phyloP scores from a whole-genome alignment of 495 filamentous ascomycete genomes.

The Aspergillus incahuasiensis region DNA sequence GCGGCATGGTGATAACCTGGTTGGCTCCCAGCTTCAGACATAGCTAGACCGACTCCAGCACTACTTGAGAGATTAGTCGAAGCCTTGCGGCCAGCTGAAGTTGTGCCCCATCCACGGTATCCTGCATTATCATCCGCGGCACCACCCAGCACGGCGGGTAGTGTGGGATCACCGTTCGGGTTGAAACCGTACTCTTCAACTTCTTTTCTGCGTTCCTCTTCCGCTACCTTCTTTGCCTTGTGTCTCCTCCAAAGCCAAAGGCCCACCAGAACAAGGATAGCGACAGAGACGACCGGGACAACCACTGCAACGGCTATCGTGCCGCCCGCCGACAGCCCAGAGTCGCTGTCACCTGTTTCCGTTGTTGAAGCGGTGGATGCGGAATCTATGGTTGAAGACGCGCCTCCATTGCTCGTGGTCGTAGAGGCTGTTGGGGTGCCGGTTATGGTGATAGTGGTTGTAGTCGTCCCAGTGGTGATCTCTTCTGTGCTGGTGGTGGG shows the following conservation, averaged over 20 bases:
- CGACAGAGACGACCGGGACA: slow-evolving; percentile 85
- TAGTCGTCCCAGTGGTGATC: slow-evolving; percentile 5
- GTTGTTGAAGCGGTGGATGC: slow-evolving; percentile 23
- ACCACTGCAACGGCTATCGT: slow-evolving; percentile 92
- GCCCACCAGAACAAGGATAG: slow-evolving; percentile 67
- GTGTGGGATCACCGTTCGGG: slow-evolving; percentile 84
- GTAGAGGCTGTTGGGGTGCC: slow-evolving; percentile 18
- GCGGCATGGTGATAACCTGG: slow-evolving; percentile 53
- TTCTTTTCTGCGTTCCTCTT: slow-evolving; percentile 86
- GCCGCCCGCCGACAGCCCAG: slow-evolving; percentile 50
- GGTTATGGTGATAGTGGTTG: slow-evolving; percentile 29
- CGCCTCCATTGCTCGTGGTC: slow-evolving; percentile 16
- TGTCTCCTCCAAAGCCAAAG: slow-evolving; percentile 84
- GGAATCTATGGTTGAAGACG: slow-evolving; percentile 26
- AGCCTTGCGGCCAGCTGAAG: slow-evolving; percentile 72
- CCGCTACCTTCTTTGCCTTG: slow-evolving; percentile 76
- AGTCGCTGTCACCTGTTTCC: slow-evolving; percentile 32
- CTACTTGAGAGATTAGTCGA: slow-evolving; percentile 85
- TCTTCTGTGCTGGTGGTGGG: slow-evolving; percentile 25
- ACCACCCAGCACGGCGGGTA: slow-evolving; percentile 58
- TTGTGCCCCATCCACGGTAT: slow-evolving; percentile 95
- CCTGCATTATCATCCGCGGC: slow-evolving; percentile 67
- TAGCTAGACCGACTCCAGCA: slow-evolving; percentile 59
- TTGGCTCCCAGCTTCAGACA: slow-evolving; percentile 63
- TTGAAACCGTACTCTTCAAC: slow-evolving; percentile 96